Conservation (phyloP, 306 rosid species). For the Lathyrus tuberosus region DNA sequence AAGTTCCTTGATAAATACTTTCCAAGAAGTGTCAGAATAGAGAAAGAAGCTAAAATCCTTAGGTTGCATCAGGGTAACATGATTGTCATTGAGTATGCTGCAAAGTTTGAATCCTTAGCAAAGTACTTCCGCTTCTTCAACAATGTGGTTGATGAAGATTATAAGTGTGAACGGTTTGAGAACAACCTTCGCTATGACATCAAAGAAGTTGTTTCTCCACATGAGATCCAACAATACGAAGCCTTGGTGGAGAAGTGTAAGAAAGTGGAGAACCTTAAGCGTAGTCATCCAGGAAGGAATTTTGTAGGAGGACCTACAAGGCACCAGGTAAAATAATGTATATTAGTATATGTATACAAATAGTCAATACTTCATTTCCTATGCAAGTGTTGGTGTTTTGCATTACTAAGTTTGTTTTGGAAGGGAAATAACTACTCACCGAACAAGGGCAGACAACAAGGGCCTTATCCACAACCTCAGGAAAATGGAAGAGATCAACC, state of each 20-base stretch:
- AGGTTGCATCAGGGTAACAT: background rate
- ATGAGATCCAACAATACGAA: background rate
- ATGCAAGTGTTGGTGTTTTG: no score
- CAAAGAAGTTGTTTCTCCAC: background rate
- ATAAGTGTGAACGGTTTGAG: background rate
- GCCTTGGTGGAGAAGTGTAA: background rate
- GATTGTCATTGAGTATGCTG: background rate
- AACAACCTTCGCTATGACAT: background rate
- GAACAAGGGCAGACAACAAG: background rate
- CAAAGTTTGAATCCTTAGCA: background rate
- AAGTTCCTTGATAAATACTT: background rate
- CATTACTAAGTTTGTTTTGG: no score
- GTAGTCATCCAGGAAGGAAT: background rate
- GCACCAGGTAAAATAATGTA: background rate
- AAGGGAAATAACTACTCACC: no score
- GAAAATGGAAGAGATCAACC: background rate
- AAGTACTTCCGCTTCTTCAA: no score
- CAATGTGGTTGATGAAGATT: background rate
- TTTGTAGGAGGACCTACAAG: background rate
- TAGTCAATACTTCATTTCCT: no score
- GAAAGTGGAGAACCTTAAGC: background rate
- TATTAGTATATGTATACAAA: no score
- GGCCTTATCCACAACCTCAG: background rate
- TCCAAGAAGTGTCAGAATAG: background rate
- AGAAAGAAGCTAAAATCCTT: background rate